phyloP scores from a whole-genome alignment of 805 yeast genomes.

The Zygosaccharomyces pseudorouxii region DNA sequence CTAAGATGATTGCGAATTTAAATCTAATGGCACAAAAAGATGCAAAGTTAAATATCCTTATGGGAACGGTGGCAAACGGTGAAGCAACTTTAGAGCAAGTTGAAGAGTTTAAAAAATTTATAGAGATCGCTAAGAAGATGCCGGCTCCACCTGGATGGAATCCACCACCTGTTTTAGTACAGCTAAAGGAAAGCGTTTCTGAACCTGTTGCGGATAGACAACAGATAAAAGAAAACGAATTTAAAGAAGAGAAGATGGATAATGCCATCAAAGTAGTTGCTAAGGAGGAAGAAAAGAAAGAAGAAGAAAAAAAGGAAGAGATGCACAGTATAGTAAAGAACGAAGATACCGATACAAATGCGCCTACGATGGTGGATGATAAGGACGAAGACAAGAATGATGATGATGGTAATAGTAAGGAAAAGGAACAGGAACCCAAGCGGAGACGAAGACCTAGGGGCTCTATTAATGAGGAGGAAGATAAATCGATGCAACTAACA shows the following conservation, averaged over 20 bases:
- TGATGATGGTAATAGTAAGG: background rate
- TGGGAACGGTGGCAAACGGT: slow-evolving; percentile 86
- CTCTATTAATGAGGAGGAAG: slow-evolving; percentile 31
- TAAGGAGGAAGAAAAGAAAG: slow-evolving; percentile 12
- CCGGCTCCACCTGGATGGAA: slow-evolving; percentile 46
- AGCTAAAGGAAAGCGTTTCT: background rate
- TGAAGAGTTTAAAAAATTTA: slow-evolving; percentile 71
- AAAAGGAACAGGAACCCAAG: slow-evolving; percentile 7
- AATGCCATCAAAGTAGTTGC: slow-evolving; percentile 8
- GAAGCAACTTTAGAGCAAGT: slow-evolving; percentile 69
- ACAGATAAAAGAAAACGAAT: slow-evolving; percentile 3
- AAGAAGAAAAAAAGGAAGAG: slow-evolving; percentile 13
- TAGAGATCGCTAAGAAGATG: slow-evolving; percentile 73
- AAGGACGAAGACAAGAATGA: background rate
- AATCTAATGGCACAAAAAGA: slow-evolving; percentile 78
- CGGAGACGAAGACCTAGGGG: slow-evolving; percentile 10
- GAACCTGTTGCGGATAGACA: slow-evolving; percentile 1
- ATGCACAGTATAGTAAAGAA: slow-evolving; percentile 6
- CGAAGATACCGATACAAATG: slow-evolving; percentile 1
- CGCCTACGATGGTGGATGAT: background rate
- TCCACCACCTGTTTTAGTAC: slow-evolving; percentile 15
- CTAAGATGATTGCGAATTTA: slow-evolving; percentile 78
- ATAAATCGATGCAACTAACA: slow-evolving; percentile 52
- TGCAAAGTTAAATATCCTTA: slow-evolving; percentile 58
- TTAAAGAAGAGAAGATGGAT: slow-evolving; percentile 12